A percentile compares a stretch with the other conserved stretches of the same genome.
These are phyloP conservation scores for Adansonia gregorii DNA, from an alignment of 441 rosid species.

Conservation along the genomic window DNA sequence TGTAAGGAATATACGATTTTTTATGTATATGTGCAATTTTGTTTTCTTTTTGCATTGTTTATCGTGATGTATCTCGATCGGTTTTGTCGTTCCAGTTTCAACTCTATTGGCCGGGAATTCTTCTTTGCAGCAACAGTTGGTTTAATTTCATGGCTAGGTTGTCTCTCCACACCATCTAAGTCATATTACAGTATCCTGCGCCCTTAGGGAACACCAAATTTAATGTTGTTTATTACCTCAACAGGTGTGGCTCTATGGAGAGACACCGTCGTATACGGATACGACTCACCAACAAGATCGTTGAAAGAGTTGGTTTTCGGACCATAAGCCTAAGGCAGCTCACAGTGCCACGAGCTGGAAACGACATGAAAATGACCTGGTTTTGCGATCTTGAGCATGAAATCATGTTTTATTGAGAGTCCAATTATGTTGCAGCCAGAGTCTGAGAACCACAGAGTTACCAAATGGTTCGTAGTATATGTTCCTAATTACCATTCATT, in stretches of 20 bases:
- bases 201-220: not conserved
- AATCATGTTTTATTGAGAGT: conserved; percentile 1
- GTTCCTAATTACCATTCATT: not conserved
- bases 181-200: not conserved
- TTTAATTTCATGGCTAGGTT: conserved; percentile 82
- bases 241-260: conserved; percentile 79
- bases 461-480: not conserved
- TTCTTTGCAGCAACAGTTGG: conserved; percentile 71
- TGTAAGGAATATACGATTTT: conserved; percentile 45
- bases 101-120: conserved; percentile 62
- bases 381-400: not conserved
- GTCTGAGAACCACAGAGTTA: not conserved
- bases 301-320: conserved; percentile 67
- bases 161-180: conserved; percentile 17
- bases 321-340: conserved; percentile 35
- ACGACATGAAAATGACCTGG: not conserved
- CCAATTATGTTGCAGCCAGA: not conserved
- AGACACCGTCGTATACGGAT: conserved; percentile 66
- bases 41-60: not conserved
- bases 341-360: not conserved
- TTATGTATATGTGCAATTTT: not conserved
- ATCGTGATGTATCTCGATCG: conserved; percentile 10
- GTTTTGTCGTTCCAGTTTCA: conserved; percentile 48
- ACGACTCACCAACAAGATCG: conserved; percentile 62
- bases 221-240: not conserved